These are phyloP conservation scores for Davidsoniella eucalypti DNA, from an alignment of 2,329 filamentous ascomycete species.

Conservation along the genomic window DNA sequence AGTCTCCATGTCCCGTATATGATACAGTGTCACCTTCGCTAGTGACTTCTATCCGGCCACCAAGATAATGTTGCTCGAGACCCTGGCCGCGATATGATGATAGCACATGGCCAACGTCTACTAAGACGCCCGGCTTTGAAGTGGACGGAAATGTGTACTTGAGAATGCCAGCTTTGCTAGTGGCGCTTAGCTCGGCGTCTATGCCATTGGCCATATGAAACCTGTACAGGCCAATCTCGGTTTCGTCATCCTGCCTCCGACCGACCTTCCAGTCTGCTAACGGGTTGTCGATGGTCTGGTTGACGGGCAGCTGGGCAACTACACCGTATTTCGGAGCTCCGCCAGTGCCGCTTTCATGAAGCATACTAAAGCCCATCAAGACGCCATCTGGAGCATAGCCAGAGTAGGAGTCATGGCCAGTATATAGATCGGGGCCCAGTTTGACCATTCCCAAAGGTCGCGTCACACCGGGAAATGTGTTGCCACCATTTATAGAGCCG, in stretches of 20 bases:
- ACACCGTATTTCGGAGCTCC: constrained; percentile 56
- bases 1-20: constrained; percentile 44
- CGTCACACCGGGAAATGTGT: constrained; percentile 34
- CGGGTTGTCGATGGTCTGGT: constrained; percentile 34
- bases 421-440: constrained; percentile 32
- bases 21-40: constrained; percentile 19
- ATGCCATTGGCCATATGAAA: constrained; percentile 39
- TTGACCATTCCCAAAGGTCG: constrained; percentile 33
- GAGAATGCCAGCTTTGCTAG: constrained; percentile 40
- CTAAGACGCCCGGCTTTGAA: constrained; percentile 31
- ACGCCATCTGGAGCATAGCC: constrained; percentile 34
- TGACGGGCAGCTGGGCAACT: constrained; percentile 40
- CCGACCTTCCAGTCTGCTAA: constrained; percentile 38
- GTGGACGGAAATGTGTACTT: constrained; percentile 39
- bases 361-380: constrained; percentile 44
- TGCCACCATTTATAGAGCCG: constrained; percentile 29
- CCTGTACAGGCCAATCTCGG: constrained; percentile 45
- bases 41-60: constrained; percentile 39
- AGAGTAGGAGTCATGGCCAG: constrained; percentile 34
- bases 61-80: constrained; percentile 44
- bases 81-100: constrained; percentile 43
- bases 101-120: constrained; percentile 51
- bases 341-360: constrained; percentile 51
- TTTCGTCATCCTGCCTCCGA: constrained; percentile 32
- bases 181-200: constrained; percentile 38